Percentiles rank a stretch among this genome's conserved stretches.
These are phyloP conservation scores for Eucalyptus curtisii DNA, from an alignment of 345 rosid genomes.

Conservation along the genomic window DNA sequence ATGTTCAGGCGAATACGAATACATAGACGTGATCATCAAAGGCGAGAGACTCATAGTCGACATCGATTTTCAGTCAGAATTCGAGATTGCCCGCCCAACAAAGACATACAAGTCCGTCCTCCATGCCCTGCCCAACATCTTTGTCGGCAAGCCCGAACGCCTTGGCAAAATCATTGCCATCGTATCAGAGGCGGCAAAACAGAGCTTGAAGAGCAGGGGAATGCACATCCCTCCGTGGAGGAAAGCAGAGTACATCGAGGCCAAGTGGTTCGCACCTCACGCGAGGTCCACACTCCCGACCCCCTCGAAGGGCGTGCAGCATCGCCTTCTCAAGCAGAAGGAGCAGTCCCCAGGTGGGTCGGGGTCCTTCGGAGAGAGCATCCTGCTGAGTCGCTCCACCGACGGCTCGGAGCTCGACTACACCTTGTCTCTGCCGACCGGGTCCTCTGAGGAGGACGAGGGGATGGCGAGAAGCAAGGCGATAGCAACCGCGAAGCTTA, in stretches of 20 bases:
- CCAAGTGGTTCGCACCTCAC: conserved; percentile 74
- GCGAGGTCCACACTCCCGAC: conserved; percentile 6
- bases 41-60: conserved; percentile 66
- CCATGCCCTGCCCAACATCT: conserved; percentile 62
- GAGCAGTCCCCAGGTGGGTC: background rate
- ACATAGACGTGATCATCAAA: conserved; percentile 48
- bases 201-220: conserved; percentile 84
- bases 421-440: background rate
- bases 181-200: conserved; percentile 60
- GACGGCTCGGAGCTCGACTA: background rate
- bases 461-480: conserved; percentile 1
- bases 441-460: background rate
- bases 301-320: background rate
- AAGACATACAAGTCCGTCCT: conserved; percentile 55
- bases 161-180: conserved; percentile 50
- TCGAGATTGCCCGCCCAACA: conserved; percentile 84
- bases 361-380: background rate
- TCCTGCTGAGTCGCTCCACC: background rate
- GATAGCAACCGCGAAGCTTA: conserved; percentile 27
- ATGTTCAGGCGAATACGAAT: conserved; percentile 66
- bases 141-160: conserved; percentile 64
- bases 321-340: background rate
- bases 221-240: conserved; percentile 93
- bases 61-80: conserved; percentile 72
- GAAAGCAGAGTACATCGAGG: conserved; percentile 63